Evolutionary conservation across 23 red algal species (phyloP).

Genomic region (Agarophyton chilense): DNA sequence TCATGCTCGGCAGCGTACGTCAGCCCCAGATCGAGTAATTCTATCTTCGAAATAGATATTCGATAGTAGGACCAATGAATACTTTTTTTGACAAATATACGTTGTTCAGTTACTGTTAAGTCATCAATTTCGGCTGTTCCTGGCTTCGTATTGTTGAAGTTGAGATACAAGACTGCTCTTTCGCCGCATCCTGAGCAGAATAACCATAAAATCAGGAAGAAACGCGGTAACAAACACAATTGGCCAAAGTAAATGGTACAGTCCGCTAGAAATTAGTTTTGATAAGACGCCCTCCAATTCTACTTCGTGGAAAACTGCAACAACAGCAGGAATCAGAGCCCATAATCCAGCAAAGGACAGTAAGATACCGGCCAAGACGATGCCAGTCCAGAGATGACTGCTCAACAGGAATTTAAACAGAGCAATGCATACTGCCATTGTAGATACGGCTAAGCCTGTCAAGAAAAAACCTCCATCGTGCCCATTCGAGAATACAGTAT

Average conservation of each 20-base stretch:
- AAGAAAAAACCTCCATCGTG: conserved; percentile 62
- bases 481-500: conserved; percentile 54
- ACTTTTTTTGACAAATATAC: too few species aligned
- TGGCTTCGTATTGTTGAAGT: conserved; percentile 46
- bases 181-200: conserved; percentile 42
- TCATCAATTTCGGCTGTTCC: neutral
- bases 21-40: too few species aligned
- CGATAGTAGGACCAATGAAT: too few species aligned
- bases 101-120: too few species aligned
- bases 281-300: conserved; percentile 67
- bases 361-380: conserved; percentile 37
- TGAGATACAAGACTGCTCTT: conserved; percentile 44
- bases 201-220: conserved; percentile 54
- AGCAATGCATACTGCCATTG: conserved; percentile 54
- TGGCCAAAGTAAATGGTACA: conserved; percentile 59
- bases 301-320: conserved; percentile 11
- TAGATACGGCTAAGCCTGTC: conserved; percentile 44
- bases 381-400: conserved; percentile 53
- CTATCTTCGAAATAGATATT: too few species aligned
- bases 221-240: conserved; percentile 62
- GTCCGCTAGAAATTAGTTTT: conserved; percentile 36
- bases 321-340: conserved; percentile 41
- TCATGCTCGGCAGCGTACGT: too few species aligned
- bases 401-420: conserved; percentile 70
- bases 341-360: conserved; percentile 52